A percentile compares a stretch with the other conserved stretches of the same genome.
Conservation (phyloP, 345 rosid genomes). For the Eutrema yunnanense region DNA sequence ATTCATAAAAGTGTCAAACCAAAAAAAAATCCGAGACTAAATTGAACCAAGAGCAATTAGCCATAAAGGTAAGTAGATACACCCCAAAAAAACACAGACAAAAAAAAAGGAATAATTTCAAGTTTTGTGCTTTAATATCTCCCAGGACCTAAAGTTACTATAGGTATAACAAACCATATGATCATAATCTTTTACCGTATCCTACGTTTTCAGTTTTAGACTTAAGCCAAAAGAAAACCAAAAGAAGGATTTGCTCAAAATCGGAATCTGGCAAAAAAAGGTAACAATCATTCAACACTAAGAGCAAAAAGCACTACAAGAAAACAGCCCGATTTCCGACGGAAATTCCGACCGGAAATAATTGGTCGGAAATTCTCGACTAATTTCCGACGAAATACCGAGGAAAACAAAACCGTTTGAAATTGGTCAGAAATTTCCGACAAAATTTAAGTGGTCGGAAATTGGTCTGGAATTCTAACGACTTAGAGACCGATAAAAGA, state of each 20-base stretch:
- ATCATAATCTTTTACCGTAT: conserved; percentile 36
- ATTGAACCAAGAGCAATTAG: neutral
- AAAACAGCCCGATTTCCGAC: too few species aligned
- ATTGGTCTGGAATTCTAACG: too few species aligned
- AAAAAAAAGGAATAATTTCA: conserved; percentile 10
- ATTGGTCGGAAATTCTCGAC: too few species aligned
- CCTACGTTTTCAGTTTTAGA: conserved; percentile 12
- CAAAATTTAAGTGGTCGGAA: too few species aligned
- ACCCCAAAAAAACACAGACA: neutral
- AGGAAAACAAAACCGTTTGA: too few species aligned
- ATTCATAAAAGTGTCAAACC: neutral
- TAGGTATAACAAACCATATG: conserved; percentile 24
- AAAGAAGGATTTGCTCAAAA: neutral
- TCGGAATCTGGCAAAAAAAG: neutral
- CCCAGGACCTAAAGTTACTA: neutral
- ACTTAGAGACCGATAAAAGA: too few species aligned
- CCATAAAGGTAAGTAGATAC: neutral
- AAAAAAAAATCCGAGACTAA: neutral
- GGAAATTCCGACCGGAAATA: too few species aligned
- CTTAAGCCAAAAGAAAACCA: neutral
- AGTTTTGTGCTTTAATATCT: conserved; percentile 11
- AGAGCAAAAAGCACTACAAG: neutral
- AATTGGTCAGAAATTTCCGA: too few species aligned
- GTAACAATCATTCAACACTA: neutral
- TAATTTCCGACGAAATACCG: too few species aligned